Percentiles rank a stretch among this genome's conserved stretches.
These are phyloP conservation scores for Cladosporium sphaerospermum DNA, from an alignment of 2,329 filamentous ascomycete genomes.

Conservation along the genomic window DNA sequence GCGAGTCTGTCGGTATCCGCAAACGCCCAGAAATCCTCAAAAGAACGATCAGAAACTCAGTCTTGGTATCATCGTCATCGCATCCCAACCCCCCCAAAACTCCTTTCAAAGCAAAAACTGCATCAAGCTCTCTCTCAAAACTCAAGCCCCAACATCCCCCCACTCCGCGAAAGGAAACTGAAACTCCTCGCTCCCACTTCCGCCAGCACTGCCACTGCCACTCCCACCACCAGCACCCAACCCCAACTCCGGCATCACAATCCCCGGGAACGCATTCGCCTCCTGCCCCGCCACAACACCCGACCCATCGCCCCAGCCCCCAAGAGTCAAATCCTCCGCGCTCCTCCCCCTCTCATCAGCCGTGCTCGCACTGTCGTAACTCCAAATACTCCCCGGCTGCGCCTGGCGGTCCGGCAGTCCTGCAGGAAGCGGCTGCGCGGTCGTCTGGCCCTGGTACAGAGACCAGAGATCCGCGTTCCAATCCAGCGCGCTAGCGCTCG, in stretches of 20 bases:
- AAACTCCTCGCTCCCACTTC: conserved; percentile 7
- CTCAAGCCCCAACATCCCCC: conserved; percentile 9
- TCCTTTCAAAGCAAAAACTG: background rate
- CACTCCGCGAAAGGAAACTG: conserved; percentile 6
- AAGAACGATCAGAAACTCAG: too few relatives aligned
- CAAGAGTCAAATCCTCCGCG: conserved; percentile 20
- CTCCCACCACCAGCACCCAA: conserved; percentile 1
- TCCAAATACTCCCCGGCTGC: conserved; percentile 23
- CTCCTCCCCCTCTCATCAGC: conserved; percentile 20
- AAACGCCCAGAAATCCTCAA: too few relatives aligned
- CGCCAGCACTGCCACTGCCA: too few relatives aligned
- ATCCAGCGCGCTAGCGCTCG: conserved; percentile 3
- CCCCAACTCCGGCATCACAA: conserved; percentile 24
- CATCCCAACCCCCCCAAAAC: background rate
- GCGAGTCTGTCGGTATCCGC: too few relatives aligned
- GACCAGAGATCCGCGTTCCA: conserved; percentile 29
- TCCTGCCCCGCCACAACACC: background rate
- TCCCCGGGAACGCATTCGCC: conserved; percentile 23
- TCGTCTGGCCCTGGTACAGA: conserved; percentile 19
- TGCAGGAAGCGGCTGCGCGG: conserved; percentile 15
- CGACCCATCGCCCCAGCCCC: conserved; percentile 14
- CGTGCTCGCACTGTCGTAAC: conserved; percentile 16
- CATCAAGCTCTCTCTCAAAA: background rate
- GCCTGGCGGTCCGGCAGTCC: conserved; percentile 10
- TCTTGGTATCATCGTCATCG: too few relatives aligned